Percentiles rank a stretch among this genome's conserved stretches.
Conservation (phyloP, 805 yeast species). For the Yarrowia divulgata region DNA sequence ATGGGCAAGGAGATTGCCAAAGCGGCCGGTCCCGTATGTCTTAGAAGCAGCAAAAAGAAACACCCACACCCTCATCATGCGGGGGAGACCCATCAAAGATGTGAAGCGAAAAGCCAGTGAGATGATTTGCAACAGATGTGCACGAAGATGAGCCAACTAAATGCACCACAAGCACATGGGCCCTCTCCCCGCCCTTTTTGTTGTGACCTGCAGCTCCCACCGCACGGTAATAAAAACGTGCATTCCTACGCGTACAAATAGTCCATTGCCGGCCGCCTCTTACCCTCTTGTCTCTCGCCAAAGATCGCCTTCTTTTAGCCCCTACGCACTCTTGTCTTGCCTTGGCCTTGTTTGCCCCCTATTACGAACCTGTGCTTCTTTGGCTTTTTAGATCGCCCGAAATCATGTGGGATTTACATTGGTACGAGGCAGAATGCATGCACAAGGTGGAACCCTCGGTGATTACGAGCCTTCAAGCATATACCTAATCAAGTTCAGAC, state of each 20-base stretch:
- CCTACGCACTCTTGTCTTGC: slow-evolving; percentile 20
- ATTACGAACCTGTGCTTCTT: slow-evolving; percentile 16
- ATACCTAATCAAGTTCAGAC: slow-evolving; percentile 8
- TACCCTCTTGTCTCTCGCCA: slow-evolving; percentile 15
- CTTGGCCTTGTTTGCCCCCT: slow-evolving; percentile 32
- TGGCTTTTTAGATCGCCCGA: slow-evolving; percentile 20
- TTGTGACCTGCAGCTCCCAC: neutral
- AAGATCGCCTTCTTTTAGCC: slow-evolving; percentile 12
- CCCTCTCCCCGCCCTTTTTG: neutral
- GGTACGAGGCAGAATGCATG: slow-evolving; percentile 37
- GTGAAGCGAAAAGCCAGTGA: neutral
- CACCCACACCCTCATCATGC: slow-evolving; percentile 22
- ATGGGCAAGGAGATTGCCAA: neutral
- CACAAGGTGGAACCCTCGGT: slow-evolving; percentile 15
- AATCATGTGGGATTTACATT: slow-evolving; percentile 37
- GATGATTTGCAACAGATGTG: slow-evolving; percentile 24
- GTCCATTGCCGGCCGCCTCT: neutral
- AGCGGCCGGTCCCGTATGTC: neutral
- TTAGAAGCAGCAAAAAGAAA: slow-evolving; percentile 6
- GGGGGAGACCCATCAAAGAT: slow-evolving; percentile 8
- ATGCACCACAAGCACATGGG: slow-evolving; percentile 21
- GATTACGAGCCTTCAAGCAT: slow-evolving; percentile 32
- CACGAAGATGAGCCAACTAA: slow-evolving; percentile 16
- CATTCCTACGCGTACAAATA: neutral
- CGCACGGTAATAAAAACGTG: slow-evolving; percentile 1